Evolutionary conservation across 1,284 basidiomycete genomes (phyloP).

Genomic region (Phylloboletellus chloephorus): DNA sequence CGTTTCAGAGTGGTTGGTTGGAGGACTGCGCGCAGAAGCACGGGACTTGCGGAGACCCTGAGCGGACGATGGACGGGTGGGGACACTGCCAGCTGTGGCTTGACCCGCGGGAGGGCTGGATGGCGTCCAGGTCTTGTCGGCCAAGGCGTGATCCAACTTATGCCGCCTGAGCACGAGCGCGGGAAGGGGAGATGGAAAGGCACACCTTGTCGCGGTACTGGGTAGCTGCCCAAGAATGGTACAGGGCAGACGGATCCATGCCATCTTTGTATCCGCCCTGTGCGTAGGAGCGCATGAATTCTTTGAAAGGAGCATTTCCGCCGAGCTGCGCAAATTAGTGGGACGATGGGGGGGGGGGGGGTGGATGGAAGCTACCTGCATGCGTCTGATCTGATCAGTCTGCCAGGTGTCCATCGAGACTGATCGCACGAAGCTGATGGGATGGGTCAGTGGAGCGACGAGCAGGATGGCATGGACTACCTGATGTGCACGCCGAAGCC

Average conservation of each 20-base stretch:
- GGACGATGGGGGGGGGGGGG: conserved; percentile 11
- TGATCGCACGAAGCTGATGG: conserved; percentile 78
- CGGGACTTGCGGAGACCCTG: conserved; percentile 76
- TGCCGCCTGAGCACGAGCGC: conserved; percentile 8
- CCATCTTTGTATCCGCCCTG: conserved; percentile 71
- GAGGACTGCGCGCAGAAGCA: conserved; percentile 51
- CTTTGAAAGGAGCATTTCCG: conserved; percentile 76
- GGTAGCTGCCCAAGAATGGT: conserved; percentile 87
- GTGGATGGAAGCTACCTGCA: conserved; percentile 62
- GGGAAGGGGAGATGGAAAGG: neutral
- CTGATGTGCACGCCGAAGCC: conserved; percentile 86
- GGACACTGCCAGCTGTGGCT: conserved; percentile 33
- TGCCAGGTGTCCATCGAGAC: conserved; percentile 97
- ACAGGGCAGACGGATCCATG: conserved; percentile 72
- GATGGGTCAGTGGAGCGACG: conserved; percentile 7
- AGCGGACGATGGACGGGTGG: conserved; percentile 55
- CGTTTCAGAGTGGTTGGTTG: conserved; percentile 24
- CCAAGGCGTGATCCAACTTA: conserved; percentile 66
- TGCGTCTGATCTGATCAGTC: conserved; percentile 81
- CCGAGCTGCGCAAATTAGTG: conserved; percentile 52
- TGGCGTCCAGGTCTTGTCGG: conserved; percentile 67
- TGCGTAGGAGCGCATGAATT: conserved; percentile 76
- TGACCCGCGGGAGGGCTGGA: conserved; percentile 53
- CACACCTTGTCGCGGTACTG: conserved; percentile 87
- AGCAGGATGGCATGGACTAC: conserved; percentile 31